A percentile compares a stretch with the other conserved stretches of the same genome.
These are phyloP conservation scores for Papiliotrema flavescens DNA, from an alignment of 1,284 basidiomycete species.

Conservation along the genomic window DNA sequence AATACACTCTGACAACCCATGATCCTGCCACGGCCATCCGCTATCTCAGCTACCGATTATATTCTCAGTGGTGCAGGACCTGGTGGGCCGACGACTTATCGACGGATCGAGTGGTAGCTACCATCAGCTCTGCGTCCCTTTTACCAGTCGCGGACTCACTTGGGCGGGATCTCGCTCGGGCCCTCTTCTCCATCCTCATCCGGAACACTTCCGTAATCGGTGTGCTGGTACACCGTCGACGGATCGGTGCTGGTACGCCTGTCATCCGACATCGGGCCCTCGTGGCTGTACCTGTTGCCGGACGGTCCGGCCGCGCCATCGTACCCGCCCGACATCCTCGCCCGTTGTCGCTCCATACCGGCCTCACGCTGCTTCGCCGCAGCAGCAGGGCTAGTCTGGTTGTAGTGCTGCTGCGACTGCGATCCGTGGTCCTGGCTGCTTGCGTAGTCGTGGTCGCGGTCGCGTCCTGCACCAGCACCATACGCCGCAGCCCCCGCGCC, in stretches of 20 bases:
- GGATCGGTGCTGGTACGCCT: constrained; percentile 19
- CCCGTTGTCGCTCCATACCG: constrained; percentile 18
- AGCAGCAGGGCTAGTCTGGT: not conserved
- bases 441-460: constrained; percentile 12
- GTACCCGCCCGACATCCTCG: constrained; percentile 8
- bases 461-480: constrained; percentile 2
- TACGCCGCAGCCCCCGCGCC: constrained; percentile 13
- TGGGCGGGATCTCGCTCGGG: constrained; percentile 39
- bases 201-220: constrained; percentile 29
- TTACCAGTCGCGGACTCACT: constrained; percentile 22
- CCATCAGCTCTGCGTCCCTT: constrained; percentile 1
- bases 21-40: not conserved
- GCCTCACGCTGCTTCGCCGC: constrained; percentile 40
- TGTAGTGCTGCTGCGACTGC: not conserved
- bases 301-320: constrained; percentile 5
- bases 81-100: not conserved
- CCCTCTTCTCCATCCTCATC: constrained; percentile 11
- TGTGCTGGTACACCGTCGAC: constrained; percentile 35
- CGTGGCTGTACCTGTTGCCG: constrained; percentile 5
- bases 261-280: constrained; percentile 10
- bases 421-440: not conserved
- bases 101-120: constrained; percentile 24
- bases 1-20: not conserved
- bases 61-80: too few species aligned
- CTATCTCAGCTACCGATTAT: too few species aligned